Evolutionary conservation across 768 basidiomycete species (phyloP), one percentile per base, ranked within the genome.

Genomic region (Tephrocybe sp.): DNA sequence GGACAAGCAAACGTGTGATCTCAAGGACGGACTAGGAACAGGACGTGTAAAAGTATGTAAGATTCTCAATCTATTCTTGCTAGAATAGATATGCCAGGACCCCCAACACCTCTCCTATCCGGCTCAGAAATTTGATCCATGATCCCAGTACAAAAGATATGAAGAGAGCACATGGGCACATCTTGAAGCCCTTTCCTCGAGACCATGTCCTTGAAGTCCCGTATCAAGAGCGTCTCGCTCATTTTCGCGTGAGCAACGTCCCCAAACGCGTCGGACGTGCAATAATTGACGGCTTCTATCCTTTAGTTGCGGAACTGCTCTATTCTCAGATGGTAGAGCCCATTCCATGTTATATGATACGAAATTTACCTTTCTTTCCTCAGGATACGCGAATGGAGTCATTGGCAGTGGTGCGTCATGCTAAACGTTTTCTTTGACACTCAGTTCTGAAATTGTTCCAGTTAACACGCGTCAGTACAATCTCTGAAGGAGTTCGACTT

Each of bases 341-440:
- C 10, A 20, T 33, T 20, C 36, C 11, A 33, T 33, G 45, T 34
- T 21, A 11, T 14, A 17, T 15, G 17, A 3, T 33, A 17, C 40
- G 37, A 21, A 8, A 46, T 30, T 15, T n/a, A 36, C 43, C 45
- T 14, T 45, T 44, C 3, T 41, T 20, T 11, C 12, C 42, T 49
- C 51, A 90, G 88, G 89, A 24, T 93, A 91, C 64, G 85, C 89
- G 20, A 91, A 91, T 65, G 83, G 81, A 63, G 74, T 90, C 59
- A 90, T 93, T 58, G 88, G 89, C 53, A 76, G 65, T 65, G 88
- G 88, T 89, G 65, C 30, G 85, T 45, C 37, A 44, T 44, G 11
- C 47, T 26, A 20, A 41, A 28, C 25, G 46, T 7, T 3, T 42
- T 15, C 9, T 12, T 15, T 36, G 28, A 10, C 4, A 14, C 15